phyloP scores from a whole-genome alignment of 2,329 filamentous ascomycete genomes.

The Botrytis squamosa region DNA sequence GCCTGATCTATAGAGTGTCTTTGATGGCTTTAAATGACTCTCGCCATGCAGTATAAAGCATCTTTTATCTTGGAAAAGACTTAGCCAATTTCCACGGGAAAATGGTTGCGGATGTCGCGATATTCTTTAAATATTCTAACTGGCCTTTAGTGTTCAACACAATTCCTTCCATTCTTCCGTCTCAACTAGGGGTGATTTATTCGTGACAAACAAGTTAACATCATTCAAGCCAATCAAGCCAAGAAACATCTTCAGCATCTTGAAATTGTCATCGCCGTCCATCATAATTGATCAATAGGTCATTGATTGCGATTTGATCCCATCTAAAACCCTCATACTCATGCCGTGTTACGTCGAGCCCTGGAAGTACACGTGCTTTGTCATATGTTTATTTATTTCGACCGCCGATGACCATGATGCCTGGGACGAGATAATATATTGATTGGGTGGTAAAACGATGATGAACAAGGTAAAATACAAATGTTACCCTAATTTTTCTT shows the following conservation, averaged over 20 bases:
- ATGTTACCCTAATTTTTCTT: slow-evolving; percentile 10
- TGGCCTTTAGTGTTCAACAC: background rate
- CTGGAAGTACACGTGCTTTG: slow-evolving; percentile 32
- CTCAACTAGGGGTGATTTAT: background rate
- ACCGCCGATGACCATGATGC: slow-evolving; percentile 8
- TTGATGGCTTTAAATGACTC: background rate
- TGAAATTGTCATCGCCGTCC: slow-evolving; percentile 20
- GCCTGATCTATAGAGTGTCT: background rate
- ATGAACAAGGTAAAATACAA: background rate
- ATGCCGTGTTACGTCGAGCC: slow-evolving; percentile 36
- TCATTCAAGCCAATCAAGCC: background rate
- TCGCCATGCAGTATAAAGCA: background rate
- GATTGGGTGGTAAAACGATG: slow-evolving; percentile 13
- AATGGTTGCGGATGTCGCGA: slow-evolving; percentile 18
- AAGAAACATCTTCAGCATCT: slow-evolving; percentile 13
- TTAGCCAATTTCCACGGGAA: background rate
- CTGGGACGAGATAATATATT: slow-evolving; percentile 2
- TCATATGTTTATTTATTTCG: slow-evolving; percentile 36
- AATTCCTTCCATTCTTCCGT: background rate
- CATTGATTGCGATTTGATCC: background rate
- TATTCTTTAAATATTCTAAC: slow-evolving; percentile 14
- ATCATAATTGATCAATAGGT: slow-evolving; percentile 1
- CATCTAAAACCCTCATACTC: background rate
- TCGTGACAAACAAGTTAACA: background rate
- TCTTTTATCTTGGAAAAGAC: background rate